Evolutionary conservation across 306 rosid species (phyloP).

Genomic region (Alnus rubra): DNA sequence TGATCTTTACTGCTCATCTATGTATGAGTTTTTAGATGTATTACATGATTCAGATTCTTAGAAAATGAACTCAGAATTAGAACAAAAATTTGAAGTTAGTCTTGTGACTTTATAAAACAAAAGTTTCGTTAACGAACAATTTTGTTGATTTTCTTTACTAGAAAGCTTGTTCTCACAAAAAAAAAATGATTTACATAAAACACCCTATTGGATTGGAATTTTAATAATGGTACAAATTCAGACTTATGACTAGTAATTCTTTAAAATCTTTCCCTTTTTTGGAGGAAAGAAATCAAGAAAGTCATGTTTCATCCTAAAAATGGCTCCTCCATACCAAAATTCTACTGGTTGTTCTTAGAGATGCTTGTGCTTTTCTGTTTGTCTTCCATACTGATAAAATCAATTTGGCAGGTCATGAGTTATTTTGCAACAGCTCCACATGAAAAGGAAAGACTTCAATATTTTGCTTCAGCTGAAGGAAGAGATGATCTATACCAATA

Average conservation of each 20-base stretch:
- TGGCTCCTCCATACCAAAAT: constrained; percentile 8
- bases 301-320: not conserved
- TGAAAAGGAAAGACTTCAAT: constrained; percentile 81
- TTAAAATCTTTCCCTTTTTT: not conserved
- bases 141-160: not conserved
- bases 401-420: constrained; percentile 74
- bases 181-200: not conserved
- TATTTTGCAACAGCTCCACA: constrained; percentile 71
- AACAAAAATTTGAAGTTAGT: not conserved
- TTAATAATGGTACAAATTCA: not conserved
- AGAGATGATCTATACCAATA: constrained; percentile 94
- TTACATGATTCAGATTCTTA: not conserved
- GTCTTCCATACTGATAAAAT: constrained; percentile 21
- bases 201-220: not conserved
- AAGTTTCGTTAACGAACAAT: not conserved
- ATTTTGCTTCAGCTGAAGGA: constrained; percentile 96
- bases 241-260: not conserved
- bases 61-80: not conserved
- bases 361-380: constrained; percentile 17
- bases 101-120: not conserved
- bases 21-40: not conserved
- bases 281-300: not conserved
- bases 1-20: constrained; percentile 3
- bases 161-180: not conserved
- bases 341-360: constrained; percentile 4